phyloP scores from a whole-genome alignment of 495 filamentous ascomycete species.

The Aspergillus haitiensis region DNA sequence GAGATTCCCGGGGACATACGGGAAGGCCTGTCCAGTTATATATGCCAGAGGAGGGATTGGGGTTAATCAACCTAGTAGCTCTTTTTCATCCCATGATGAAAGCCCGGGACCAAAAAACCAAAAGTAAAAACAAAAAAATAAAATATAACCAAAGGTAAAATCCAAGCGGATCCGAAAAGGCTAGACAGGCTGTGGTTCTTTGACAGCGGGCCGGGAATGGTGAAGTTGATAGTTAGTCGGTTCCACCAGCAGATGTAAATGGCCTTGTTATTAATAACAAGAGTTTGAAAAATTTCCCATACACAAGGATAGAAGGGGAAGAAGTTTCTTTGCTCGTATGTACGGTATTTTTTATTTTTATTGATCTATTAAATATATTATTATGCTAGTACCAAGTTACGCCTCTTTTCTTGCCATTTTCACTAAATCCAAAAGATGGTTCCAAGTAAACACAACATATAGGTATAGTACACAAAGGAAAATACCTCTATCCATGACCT shows the following conservation, averaged over 20 bases:
- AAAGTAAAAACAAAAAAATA: conserved; percentile 14
- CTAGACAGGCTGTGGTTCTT: conserved; percentile 17
- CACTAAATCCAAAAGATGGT: too few species aligned
- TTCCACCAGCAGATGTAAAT: conserved; percentile 20
- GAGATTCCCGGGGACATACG: conserved; percentile 11
- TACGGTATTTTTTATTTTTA: too few species aligned
- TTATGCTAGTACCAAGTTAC: too few species aligned
- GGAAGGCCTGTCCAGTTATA: conserved; percentile 11
- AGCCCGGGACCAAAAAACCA: conserved; percentile 9
- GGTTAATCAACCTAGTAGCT: conserved; percentile 1
- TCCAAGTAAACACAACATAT: too few species aligned
- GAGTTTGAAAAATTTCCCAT: not conserved
- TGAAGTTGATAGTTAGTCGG: conserved; percentile 14
- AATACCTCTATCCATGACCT: not conserved
- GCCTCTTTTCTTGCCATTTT: too few species aligned
- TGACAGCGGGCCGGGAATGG: conserved; percentile 27
- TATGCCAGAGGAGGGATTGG: conserved; percentile 5
- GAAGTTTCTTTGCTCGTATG: too few species aligned
- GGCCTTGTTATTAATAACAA: not conserved
- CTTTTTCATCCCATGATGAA: conserved; percentile 1
- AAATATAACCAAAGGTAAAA: conserved; percentile 11
- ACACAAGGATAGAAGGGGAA: too few species aligned
- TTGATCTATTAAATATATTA: too few species aligned
- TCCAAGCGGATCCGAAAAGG: conserved; percentile 20
- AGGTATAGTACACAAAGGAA: too few species aligned